Percentiles rank a stretch among this genome's conserved stretches.
These are phyloP conservation scores for Umbilicus rupestris DNA, from an alignment of 164 flowering plant genomes.

Conservation along the genomic window DNA sequence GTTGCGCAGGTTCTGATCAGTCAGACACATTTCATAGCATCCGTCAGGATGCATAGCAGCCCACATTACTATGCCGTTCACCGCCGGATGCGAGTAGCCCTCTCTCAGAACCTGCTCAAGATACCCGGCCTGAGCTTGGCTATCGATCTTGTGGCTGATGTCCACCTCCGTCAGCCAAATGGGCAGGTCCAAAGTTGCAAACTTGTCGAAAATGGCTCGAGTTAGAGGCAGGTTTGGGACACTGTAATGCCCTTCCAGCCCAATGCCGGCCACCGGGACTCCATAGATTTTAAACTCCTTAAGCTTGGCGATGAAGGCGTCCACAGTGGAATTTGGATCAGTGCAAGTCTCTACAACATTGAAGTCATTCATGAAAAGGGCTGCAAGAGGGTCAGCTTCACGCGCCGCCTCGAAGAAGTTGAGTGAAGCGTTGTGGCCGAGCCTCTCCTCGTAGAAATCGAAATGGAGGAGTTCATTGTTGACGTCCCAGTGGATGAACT, in stretches of 20 bases:
- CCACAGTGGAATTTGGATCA: slow-evolving; percentile 17
- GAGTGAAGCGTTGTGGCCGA: slow-evolving; percentile 35
- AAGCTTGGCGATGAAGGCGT: slow-evolving; percentile 19
- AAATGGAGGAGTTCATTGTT: slow-evolving; percentile 50
- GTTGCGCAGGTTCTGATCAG: slow-evolving; percentile 62
- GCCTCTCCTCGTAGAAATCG: slow-evolving; percentile 31
- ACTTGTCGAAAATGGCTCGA: slow-evolving; percentile 27
- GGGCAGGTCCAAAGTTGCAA: slow-evolving; percentile 22
- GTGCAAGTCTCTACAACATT: slow-evolving; percentile 30
- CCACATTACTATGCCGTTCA: slow-evolving; percentile 66
- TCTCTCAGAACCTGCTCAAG: slow-evolving; percentile 37
- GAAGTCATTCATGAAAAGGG: slow-evolving; percentile 42
- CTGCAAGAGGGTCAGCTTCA: slow-evolving; percentile 19
- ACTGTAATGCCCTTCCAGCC: slow-evolving; percentile 30
- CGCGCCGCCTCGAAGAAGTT: slow-evolving; percentile 17
- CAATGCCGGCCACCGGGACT: slow-evolving; percentile 27
- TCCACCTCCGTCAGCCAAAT: slow-evolving; percentile 42
- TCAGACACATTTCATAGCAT: slow-evolving; percentile 55
- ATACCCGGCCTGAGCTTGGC: slow-evolving; percentile 22
- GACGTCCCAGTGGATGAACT: slow-evolving; percentile 49
- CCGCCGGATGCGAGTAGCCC: slow-evolving; percentile 29
- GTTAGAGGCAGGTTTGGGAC: slow-evolving; percentile 36
- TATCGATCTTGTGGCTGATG: slow-evolving; percentile 2
- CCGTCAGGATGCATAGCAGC: slow-evolving; percentile 31
- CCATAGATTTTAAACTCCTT: slow-evolving; percentile 20